These are phyloP conservation scores for Pichia gijzeniarum DNA, from an alignment of 805 yeast genomes.

Conservation along the genomic window DNA sequence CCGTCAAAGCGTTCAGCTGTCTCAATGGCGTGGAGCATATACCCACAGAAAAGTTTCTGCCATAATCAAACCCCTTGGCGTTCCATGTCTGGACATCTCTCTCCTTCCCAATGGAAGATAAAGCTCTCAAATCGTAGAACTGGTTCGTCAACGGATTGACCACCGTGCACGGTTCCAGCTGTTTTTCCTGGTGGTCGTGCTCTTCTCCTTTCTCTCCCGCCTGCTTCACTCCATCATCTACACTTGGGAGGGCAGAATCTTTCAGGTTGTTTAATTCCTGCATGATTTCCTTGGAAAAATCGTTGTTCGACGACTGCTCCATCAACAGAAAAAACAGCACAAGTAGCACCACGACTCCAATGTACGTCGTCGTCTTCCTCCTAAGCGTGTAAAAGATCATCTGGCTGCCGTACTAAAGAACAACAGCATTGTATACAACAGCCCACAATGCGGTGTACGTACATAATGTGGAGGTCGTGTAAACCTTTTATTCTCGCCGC, in stretches of 20 bases:
- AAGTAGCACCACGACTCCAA: not conserved
- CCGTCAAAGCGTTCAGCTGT: conserved; percentile 18
- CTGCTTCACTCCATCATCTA: not conserved
- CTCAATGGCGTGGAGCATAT: conserved; percentile 54
- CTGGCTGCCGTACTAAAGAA: too few species aligned
- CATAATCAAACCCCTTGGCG: conserved; percentile 64
- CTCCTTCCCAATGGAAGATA: conserved; percentile 28
- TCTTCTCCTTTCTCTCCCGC: not conserved
- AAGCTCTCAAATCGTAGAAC: conserved; percentile 39
- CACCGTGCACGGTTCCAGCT: conserved; percentile 36
- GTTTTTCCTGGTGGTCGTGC: not conserved
- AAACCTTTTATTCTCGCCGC: too few species aligned
- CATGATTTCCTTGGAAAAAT: too few species aligned
- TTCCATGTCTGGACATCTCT: conserved; percentile 46
- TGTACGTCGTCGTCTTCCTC: too few species aligned
- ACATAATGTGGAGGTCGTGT: too few species aligned
- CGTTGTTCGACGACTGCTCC: not conserved
- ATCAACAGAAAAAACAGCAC: not conserved
- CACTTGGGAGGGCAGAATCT: not conserved
- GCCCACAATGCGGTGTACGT: too few species aligned
- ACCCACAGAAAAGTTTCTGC: conserved; percentile 68
- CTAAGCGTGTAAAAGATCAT: too few species aligned
- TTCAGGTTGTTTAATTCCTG: not conserved
- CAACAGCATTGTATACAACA: too few species aligned
- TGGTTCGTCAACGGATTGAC: conserved; percentile 38